Evolutionary conservation across 768 basidiomycete species (phyloP), one percentile per base, ranked within the genome.

Genomic region (Boletales sp.): DNA sequence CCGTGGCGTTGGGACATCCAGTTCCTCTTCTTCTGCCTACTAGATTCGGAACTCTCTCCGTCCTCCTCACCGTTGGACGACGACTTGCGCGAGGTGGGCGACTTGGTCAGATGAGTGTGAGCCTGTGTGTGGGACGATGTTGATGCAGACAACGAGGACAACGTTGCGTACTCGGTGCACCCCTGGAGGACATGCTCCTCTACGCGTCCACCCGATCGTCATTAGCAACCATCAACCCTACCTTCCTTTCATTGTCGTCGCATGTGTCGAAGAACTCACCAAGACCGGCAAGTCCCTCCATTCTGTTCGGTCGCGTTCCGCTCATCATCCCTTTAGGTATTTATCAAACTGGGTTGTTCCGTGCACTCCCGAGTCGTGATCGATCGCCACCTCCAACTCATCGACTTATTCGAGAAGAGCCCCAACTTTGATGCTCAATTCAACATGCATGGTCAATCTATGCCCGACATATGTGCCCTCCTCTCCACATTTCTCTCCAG

Each of bases 241-340:
- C 49, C 53, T 76, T 1, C 74, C 74, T 5, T 50, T 67, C 21
- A 70, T 74, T 3, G 71, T 71, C 34, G 66, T 71, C 4, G 64
- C 72, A 0, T 75, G 72, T 48, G 51, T 78, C 21, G 77, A 79
- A 39, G 74, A 79, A 55, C 57, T 79, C 32, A 75, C 75, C 48
- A 71, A 74, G 18, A 75, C 74, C 14, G 76, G 76, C 66, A 15
- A 35, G 41, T 55, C 30, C 5, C 41, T 30, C 18, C 9, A 11
- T 12, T 32, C 19, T 18, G 7, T 44, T 14, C n/a, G 40, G 12
- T 39, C 36, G 48, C 43, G 41, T 33, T 31, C 32, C 1, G 42
- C 44, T 50, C 32, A 51, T 2, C 11, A 3, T 1, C 11, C 33
- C 0, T 56, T 19, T 52, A 77, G 76, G 77, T 5, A 70, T 75